These are phyloP conservation scores for Paulownia fortunei DNA, from an alignment of 257 asterid genomes.

Conservation along the genomic window DNA sequence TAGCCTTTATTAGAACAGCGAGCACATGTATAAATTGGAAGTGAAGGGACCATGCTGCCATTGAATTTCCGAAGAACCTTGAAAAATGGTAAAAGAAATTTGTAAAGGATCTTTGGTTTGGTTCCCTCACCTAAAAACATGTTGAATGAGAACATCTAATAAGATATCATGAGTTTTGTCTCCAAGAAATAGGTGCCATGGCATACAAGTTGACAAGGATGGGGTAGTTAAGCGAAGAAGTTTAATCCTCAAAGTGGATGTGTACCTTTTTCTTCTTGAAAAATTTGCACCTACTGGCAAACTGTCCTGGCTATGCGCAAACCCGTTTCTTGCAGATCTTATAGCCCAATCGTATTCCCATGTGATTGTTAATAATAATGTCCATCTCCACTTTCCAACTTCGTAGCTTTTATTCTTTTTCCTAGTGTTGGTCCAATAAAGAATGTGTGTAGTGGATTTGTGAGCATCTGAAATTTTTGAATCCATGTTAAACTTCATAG, in stretches of 20 bases:
- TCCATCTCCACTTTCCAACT: background rate
- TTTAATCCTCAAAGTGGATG: background rate
- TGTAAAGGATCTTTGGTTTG: background rate
- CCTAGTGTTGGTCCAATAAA: background rate
- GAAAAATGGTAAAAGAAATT: background rate
- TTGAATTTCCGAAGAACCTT: background rate
- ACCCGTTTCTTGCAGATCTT: background rate
- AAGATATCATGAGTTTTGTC: background rate
- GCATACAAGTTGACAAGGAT: background rate
- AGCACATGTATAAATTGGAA: conserved; percentile 15
- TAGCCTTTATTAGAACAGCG: conserved; percentile 4
- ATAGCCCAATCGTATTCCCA: background rate
- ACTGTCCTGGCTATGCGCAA: background rate
- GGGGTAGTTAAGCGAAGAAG: background rate
- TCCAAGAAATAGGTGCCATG: conserved; percentile 13
- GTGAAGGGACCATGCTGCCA: background rate
- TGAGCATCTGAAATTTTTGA: background rate
- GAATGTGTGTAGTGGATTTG: background rate
- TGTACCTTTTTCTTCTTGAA: conserved; percentile 8
- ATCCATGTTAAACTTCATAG: background rate
- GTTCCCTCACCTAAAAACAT: background rate
- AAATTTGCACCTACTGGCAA: background rate
- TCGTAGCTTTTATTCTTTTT: background rate
- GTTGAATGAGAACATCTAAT: background rate
- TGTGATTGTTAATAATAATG: background rate